Evolutionary conservation across 2,329 filamentous ascomycete genomes (phyloP).

Genomic region (Spiromastix sp.): DNA sequence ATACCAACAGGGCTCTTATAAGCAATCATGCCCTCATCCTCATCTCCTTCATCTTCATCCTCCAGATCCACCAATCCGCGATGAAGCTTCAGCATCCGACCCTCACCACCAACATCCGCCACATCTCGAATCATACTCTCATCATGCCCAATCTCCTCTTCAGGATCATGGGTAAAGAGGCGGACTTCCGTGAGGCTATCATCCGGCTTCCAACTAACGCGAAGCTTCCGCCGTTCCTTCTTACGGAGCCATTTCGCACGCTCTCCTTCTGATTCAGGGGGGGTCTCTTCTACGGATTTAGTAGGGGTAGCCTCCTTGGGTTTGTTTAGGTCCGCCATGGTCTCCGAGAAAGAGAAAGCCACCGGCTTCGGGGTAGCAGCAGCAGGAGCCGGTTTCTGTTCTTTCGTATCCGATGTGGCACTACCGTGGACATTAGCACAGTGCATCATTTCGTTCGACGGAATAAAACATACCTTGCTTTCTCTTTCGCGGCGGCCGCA

Average conservation of each 20-base stretch:
- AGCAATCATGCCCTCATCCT: conserved; percentile 30
- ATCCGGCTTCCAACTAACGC: conserved; percentile 51
- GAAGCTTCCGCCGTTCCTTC: conserved; percentile 49
- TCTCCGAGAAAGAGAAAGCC: conserved; percentile 38
- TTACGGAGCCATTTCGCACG: conserved; percentile 49
- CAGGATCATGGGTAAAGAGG: conserved; percentile 52
- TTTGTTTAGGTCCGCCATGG: conserved; percentile 43
- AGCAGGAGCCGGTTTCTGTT: conserved; percentile 19
- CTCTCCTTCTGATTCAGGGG: conserved; percentile 51
- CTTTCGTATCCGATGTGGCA: conserved; percentile 24
- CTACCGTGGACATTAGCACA: conserved; percentile 17
- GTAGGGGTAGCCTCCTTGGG: conserved; percentile 43
- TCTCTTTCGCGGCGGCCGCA: conserved; percentile 22
- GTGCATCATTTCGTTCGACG: too few species aligned
- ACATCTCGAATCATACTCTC: conserved; percentile 49
- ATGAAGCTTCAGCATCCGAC: conserved; percentile 39
- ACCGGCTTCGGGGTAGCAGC: conserved; percentile 23
- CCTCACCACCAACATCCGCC: conserved; percentile 49
- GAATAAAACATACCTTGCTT: conserved; percentile 24
- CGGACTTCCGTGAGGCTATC: conserved; percentile 46
- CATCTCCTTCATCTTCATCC: conserved; percentile 51
- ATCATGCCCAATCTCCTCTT: conserved; percentile 50
- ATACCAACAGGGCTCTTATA: conserved; percentile 26
- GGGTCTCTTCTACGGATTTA: conserved; percentile 42
- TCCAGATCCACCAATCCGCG: conserved; percentile 47